Percentiles rank a stretch among this genome's conserved stretches.
phyloP scores from a whole-genome alignment of 805 yeast genomes.

The Yarrowia porcina region DNA sequence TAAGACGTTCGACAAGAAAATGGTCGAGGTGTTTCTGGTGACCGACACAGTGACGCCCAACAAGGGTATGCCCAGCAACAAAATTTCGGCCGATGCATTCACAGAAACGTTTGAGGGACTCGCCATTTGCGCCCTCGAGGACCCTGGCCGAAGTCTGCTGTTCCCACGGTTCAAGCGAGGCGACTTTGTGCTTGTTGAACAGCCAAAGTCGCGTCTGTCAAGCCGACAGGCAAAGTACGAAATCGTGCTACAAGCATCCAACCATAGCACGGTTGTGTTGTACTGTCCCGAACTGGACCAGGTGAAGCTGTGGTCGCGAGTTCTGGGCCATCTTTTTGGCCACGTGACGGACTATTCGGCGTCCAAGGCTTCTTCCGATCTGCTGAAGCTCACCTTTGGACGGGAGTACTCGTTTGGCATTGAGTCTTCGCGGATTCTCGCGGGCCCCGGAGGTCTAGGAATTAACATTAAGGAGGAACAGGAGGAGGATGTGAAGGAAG shows the following conservation, averaged over 20 bases:
- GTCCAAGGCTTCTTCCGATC: neutral
- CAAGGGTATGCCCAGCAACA: conserved; percentile 13
- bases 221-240: conserved; percentile 9
- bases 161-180: conserved; percentile 18
- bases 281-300: conserved; percentile 24
- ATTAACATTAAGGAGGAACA: neutral
- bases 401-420: conserved; percentile 18
- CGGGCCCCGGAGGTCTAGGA: conserved; percentile 11
- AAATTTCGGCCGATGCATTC: conserved; percentile 20
- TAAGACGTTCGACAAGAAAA: conserved; percentile 15
- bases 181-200: conserved; percentile 14
- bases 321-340: conserved; percentile 6
- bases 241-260: conserved; percentile 15
- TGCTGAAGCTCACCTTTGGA: conserved; percentile 18
- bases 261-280: conserved; percentile 3
- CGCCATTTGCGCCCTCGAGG: conserved; percentile 25
- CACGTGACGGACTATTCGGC: conserved; percentile 23
- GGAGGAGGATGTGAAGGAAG: neutral
- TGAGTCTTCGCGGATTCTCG: neutral
- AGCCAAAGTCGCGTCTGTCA: conserved; percentile 11
- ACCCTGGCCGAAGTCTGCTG: conserved; percentile 25
- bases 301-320: conserved; percentile 16
- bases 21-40: conserved; percentile 26
- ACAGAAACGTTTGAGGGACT: neutral
- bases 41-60: neutral